Base-by-base conservation (phyloP, 2,329 filamentous ascomycete species). In the Lasiodiplodia citricola region DNA sequence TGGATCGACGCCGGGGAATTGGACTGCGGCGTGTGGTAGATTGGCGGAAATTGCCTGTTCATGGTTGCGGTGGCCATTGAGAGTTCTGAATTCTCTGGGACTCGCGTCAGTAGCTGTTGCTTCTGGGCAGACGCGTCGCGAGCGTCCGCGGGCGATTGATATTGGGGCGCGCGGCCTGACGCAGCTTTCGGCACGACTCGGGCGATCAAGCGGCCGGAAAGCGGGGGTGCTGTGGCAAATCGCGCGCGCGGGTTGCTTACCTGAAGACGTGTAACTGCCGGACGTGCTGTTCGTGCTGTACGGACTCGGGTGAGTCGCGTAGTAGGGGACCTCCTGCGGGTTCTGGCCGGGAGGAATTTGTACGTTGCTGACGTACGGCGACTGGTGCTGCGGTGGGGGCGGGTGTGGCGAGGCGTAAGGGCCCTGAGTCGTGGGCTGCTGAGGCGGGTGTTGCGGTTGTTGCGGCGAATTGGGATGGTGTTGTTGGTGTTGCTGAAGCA, bases 11-110 rank as follows among this genome's bases (percentile, higher is more conserved):
- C 93, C 60, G 95, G 95, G 67, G 95, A 97, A 81, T 95, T 97
- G 68, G 94, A 97, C 83, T 97, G 94, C 67, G 94, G 94, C 21
- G 94, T 96, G 80, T 97, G 93, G 79, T 97, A 97, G 78, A 97
- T 97, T 70, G 93, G 93, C 74, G 94, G 94, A 79, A 96, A 97
- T 71, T 87, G 81, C 74, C 88, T 86, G 78, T 88, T 88, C 86
- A 91, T 90, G 72, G 88, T 87, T 74, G 88, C 86, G 73, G 88
- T 85, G 71, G 89, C 88, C 89, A 91, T 91, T 35, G 55, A 58
- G 76, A 86, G 83, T 77, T 90, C 88, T 78, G 90, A 88, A 80
- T 91, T 88, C 81, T 93, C 91, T 92, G 89, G 87, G 77, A 75
- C 87, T 35, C 31, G 85, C 82, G 90, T 91, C 71, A 83, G 80